phyloP scores from a whole-genome alignment of 352 stramenopile species.

The Aphanomyces astaci region DNA sequence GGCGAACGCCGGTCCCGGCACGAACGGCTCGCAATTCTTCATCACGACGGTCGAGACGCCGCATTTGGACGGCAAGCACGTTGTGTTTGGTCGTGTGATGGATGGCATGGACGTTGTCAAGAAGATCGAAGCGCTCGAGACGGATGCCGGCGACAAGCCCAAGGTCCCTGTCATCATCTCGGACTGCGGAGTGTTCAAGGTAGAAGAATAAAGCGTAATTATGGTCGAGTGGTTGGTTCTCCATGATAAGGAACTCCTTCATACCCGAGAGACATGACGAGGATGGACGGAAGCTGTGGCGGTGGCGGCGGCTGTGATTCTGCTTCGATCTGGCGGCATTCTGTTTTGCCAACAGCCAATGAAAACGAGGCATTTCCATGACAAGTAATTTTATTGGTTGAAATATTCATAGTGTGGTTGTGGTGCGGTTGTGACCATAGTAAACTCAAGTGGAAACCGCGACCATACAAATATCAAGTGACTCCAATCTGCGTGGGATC shows the following conservation, averaged over 20 bases:
- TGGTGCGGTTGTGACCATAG: not conserved
- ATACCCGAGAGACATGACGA: too few species aligned
- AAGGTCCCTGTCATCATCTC: conserved; percentile 87
- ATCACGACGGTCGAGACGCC: conserved; percentile 90
- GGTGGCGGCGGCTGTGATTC: too few species aligned
- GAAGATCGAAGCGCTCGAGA: conserved; percentile 87
- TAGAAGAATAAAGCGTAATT: conserved; percentile 4
- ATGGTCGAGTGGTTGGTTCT: too few species aligned
- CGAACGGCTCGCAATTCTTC: conserved; percentile 98
- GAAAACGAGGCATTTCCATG: too few species aligned
- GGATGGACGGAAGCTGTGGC: too few species aligned
- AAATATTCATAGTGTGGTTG: not conserved
- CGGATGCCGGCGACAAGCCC: conserved; percentile 89
- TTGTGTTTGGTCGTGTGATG: conserved; percentile 94
- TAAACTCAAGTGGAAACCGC: conserved; percentile 10
- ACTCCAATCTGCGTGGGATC: not conserved
- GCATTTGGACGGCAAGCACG: conserved; percentile 97
- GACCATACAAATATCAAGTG: not conserved
- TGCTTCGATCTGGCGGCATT: not conserved
- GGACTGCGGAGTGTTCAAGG: conserved; percentile 86
- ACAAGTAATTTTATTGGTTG: not conserved
- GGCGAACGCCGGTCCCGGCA: conserved; percentile 94
- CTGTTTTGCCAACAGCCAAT: not conserved
- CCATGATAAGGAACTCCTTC: too few species aligned
- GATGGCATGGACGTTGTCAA: conserved; percentile 89